phyloP scores from a whole-genome alignment of 805 yeast genomes.

The Barnettozyma californica region DNA sequence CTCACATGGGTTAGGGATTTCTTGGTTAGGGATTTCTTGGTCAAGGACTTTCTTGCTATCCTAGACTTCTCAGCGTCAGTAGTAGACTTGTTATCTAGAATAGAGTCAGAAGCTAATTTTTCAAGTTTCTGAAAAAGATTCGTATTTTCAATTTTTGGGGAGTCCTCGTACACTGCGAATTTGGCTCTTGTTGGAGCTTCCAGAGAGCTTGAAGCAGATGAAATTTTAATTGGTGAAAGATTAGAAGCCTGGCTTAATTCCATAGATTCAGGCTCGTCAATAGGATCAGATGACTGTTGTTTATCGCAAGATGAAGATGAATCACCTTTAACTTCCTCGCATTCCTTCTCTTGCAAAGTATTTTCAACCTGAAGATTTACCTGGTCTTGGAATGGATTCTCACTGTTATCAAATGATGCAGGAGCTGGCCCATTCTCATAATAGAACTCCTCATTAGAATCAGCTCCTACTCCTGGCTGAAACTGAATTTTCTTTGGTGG shows the following conservation, averaged over 20 bases:
- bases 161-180: conserved; percentile 22
- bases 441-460: not conserved
- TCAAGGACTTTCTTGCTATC: conserved; percentile 1
- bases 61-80: conserved; percentile 2
- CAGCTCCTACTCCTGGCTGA: not conserved
- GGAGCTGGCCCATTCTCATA: conserved; percentile 16
- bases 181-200: conserved; percentile 4
- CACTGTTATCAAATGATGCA: conserved; percentile 23
- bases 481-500: not conserved
- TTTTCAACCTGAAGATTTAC: conserved; percentile 5
- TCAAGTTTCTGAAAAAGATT: conserved; percentile 11
- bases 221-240: conserved; percentile 21
- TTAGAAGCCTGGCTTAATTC: conserved; percentile 17
- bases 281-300: not conserved
- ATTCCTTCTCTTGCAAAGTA: conserved; percentile 5
- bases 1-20: not conserved
- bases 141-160: conserved; percentile 9
- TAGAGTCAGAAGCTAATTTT: conserved; percentile 16
- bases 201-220: conserved; percentile 15
- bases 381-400: conserved; percentile 18
- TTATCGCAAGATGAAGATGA: not conserved
- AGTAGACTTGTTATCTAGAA: not conserved
- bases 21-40: conserved; percentile 1
- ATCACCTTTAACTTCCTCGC: conserved; percentile 2
- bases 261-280: not conserved